Percentiles rank a stretch among this genome's conserved stretches.
These are phyloP conservation scores for Eutrema salsugineum DNA, from an alignment of 441 rosid genomes.

Conservation along the genomic window DNA sequence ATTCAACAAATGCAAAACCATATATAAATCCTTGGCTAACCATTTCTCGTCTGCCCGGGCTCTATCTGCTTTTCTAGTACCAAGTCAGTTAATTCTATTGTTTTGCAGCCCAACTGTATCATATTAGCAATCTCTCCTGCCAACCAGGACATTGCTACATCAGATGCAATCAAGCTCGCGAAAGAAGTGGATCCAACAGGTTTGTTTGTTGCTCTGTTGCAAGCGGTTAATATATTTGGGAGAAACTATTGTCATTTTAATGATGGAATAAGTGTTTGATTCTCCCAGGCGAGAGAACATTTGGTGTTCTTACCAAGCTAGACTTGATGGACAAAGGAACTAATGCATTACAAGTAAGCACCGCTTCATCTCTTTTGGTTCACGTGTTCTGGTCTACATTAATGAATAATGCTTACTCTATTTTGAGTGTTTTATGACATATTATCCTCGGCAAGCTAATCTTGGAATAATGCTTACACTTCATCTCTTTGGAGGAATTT, in stretches of 20 bases:
- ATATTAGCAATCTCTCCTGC: slow-evolving; percentile 98
- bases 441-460: background rate
- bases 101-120: slow-evolving; percentile 71
- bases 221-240: background rate
- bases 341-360: slow-evolving; percentile 58
- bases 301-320: slow-evolving; percentile 90
- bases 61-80: background rate
- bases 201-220: slow-evolving; percentile 9
- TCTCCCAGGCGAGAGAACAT: slow-evolving; percentile 75
- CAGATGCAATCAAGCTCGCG: slow-evolving; percentile 94
- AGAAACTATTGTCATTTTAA: background rate
- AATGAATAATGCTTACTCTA: background rate
- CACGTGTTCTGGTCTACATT: background rate
- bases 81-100: background rate
- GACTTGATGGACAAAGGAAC: slow-evolving; percentile 99
- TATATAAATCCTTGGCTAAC: background rate
- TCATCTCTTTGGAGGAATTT: too few species aligned
- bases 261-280: background rate
- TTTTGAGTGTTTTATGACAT: background rate
- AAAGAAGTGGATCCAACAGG: slow-evolving; percentile 97
- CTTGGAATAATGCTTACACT: background rate
- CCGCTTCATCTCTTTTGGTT: background rate
- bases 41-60: background rate
- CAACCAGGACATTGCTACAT: slow-evolving; percentile 97
- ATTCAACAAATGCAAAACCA: background rate